Conservation (phyloP, 2,329 filamentous ascomycete species). For the Colletotrichum cordylinicola region DNA sequence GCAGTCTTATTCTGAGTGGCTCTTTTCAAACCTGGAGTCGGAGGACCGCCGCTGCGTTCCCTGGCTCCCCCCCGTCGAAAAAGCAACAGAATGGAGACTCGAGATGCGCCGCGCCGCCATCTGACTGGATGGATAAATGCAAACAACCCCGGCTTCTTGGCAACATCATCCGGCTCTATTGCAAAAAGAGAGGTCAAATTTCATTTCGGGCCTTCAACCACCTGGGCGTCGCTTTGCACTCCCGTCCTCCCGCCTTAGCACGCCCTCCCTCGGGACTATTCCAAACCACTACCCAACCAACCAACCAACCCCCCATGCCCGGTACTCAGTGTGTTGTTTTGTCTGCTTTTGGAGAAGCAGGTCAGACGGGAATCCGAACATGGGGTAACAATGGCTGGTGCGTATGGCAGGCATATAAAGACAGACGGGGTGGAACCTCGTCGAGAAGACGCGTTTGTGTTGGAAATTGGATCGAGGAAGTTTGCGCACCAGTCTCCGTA, state of each 20-base stretch:
- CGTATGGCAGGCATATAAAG: background rate
- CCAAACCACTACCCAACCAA: background rate
- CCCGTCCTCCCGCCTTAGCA: constrained; percentile 19
- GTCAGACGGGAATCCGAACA: background rate
- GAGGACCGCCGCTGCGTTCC: background rate
- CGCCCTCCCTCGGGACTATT: background rate
- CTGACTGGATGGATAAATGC: constrained; percentile 22
- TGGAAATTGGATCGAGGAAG: background rate
- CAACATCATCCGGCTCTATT: background rate
- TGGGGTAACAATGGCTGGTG: background rate
- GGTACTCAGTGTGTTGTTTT: background rate
- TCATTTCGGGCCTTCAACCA: constrained; percentile 21
- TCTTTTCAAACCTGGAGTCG: background rate
- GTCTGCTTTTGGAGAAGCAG: background rate
- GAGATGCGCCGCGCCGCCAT: background rate
- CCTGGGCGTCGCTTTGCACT: constrained; percentile 6
- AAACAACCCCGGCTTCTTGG: background rate
- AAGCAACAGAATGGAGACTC: background rate
- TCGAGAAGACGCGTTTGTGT: background rate
- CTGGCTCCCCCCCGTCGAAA: background rate
- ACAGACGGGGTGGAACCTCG: background rate
- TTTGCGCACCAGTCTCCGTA: background rate
- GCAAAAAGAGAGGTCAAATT: background rate
- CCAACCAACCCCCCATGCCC: background rate
- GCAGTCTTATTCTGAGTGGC: background rate